phyloP scores from a whole-genome alignment of 495 filamentous ascomycete genomes.

The Neurospora sp. region DNA sequence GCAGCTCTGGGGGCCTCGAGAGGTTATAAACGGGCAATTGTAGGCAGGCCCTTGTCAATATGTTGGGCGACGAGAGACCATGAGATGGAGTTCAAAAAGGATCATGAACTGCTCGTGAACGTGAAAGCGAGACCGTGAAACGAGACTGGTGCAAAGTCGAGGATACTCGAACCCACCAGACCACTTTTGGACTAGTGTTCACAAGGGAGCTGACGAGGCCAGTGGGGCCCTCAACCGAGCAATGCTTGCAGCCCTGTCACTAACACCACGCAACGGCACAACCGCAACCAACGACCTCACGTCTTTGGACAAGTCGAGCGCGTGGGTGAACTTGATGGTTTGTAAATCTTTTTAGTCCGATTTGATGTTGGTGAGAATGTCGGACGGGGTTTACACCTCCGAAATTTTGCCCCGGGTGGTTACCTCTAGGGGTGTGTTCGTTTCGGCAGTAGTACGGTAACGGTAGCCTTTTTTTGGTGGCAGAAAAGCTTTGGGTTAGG shows the following conservation, averaged over 20 bases:
- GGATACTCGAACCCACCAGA: background rate
- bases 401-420: background rate
- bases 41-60: background rate
- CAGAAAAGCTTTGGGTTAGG: too few species aligned
- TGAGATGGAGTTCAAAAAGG: background rate
- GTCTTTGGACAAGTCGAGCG: background rate
- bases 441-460: too few species aligned
- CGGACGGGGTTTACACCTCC: background rate
- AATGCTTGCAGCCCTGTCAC: background rate
- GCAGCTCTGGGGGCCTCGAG: too few species aligned
- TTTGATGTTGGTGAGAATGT: background rate
- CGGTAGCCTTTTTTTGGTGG: too few species aligned
- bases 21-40: too few species aligned
- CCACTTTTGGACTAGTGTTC: background rate
- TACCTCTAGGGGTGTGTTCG: too few species aligned
- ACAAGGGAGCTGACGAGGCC: background rate
- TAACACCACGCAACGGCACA: background rate
- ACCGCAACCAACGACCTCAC: background rate
- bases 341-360: background rate
- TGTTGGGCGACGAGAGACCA: background rate
- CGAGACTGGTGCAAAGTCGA: background rate
- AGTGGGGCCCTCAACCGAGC: background rate
- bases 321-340: background rate
- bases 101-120: background rate
- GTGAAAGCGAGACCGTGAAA: background rate